phyloP scores from a whole-genome alignment of 176 grass and related monocot genomes.

The Aegilops tauschii region DNA sequence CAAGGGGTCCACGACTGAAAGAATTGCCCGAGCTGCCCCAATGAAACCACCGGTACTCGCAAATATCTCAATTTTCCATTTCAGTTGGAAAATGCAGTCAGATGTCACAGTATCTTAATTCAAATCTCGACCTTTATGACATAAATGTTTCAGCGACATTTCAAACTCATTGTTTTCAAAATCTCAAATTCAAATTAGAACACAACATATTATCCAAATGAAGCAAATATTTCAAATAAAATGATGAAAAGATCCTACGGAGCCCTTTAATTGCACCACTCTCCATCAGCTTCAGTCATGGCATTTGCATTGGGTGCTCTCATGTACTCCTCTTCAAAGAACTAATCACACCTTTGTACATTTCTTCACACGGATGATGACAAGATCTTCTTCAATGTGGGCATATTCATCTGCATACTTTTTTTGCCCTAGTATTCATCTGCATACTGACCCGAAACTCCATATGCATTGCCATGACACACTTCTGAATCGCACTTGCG shows the following conservation, averaged over 20 bases:
- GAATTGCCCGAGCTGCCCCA: too few species aligned
- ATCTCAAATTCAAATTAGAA: neutral
- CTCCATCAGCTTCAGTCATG: too few species aligned
- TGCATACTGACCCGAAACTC: too few species aligned
- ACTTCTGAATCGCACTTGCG: too few species aligned
- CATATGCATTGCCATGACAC: too few species aligned
- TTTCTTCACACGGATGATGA: neutral
- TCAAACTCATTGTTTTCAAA: neutral
- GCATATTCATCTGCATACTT: neutral
- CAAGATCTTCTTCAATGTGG: neutral
- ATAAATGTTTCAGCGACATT: neutral
- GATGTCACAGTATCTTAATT: neutral
- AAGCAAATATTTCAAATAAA: neutral
- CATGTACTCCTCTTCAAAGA: neutral
- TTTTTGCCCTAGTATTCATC: too few species aligned
- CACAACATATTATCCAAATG: neutral
- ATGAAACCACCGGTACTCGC: too few species aligned
- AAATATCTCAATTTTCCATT: too few species aligned
- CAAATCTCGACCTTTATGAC: neutral
- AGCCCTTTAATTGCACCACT: neutral
- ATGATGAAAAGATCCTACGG: neutral
- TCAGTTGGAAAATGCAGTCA: too few species aligned
- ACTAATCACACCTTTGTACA: neutral
- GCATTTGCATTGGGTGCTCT: neutral
- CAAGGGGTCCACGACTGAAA: too few species aligned